These are phyloP conservation scores for Leucocoprinus leucothites DNA, from an alignment of 768 basidiomycete species.

Conservation along the genomic window DNA sequence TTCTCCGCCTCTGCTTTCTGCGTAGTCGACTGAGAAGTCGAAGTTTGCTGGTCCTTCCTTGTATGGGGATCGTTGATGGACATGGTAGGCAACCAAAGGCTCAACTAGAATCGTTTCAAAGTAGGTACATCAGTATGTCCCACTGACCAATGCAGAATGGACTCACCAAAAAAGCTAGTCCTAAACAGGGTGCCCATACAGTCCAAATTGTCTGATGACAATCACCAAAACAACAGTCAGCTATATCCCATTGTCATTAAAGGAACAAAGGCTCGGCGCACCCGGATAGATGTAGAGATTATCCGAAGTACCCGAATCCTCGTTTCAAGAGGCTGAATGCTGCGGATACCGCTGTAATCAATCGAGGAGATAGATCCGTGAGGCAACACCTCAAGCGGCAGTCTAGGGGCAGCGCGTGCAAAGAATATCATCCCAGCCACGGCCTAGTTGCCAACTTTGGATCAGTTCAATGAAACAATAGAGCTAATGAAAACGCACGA, in stretches of 20 bases:
- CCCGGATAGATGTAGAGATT: constrained; percentile 64
- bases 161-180: constrained; percentile 58
- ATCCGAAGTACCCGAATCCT: constrained; percentile 46
- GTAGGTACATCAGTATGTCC: neutral
- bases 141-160: neutral
- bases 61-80: neutral
- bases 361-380: constrained; percentile 43
- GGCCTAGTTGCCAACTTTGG: constrained; percentile 43
- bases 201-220: constrained; percentile 63
- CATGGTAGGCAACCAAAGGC: constrained; percentile 33
- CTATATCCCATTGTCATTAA: neutral
- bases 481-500: constrained; percentile 43
- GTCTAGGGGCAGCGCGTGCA: constrained; percentile 40
- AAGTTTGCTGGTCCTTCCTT: constrained; percentile 9
- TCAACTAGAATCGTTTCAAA: constrained; percentile 28
- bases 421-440: constrained; percentile 75
- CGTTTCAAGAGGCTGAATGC: constrained; percentile 42
- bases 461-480: constrained; percentile 6
- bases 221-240: constrained; percentile 1
- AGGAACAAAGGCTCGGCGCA: constrained; percentile 22
- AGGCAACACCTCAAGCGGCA: constrained; percentile 47
- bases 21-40: constrained; percentile 18
- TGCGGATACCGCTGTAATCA: constrained; percentile 49
- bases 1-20: constrained; percentile 11
- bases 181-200: constrained; percentile 67